Conservation (phyloP, 2,329 filamentous ascomycete genomes). For the Apiospora rasikravindrae region DNA sequence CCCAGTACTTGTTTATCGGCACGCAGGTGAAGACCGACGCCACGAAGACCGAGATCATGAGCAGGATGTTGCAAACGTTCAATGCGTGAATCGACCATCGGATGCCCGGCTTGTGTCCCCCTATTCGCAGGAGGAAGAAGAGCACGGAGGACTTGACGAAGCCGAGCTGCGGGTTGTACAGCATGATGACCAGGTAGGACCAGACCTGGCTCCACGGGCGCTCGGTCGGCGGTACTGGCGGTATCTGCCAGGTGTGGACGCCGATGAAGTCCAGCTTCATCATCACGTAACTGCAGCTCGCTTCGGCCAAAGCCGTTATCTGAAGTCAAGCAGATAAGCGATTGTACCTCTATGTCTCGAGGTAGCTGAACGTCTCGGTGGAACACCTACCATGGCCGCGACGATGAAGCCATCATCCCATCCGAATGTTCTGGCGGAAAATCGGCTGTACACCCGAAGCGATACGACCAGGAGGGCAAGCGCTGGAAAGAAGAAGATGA, state of each 20-base stretch:
- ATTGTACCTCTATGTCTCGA: too few relatives aligned
- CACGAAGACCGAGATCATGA: constrained; percentile 38
- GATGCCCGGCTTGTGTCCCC: constrained; percentile 32
- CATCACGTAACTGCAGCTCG: constrained; percentile 24
- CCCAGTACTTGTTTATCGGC: constrained; percentile 34
- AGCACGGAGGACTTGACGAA: constrained; percentile 41
- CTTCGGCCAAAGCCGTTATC: constrained; percentile 20
- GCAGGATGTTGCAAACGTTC: constrained; percentile 34
- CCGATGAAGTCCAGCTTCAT: constrained; percentile 27
- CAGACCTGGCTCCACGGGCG: constrained; percentile 27
- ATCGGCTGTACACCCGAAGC: constrained; percentile 29
- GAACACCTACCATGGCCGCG: constrained; percentile 24
- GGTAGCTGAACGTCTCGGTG: too few relatives aligned
- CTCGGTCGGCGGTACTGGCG: constrained; percentile 24
- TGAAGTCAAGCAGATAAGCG: constrained; percentile 26
- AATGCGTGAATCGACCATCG: constrained; percentile 34
- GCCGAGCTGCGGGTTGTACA: constrained; percentile 29
- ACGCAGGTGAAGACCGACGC: constrained; percentile 39
- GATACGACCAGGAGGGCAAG: constrained; percentile 26
- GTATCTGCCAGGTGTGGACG: constrained; percentile 30
- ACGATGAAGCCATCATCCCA: constrained; percentile 23
- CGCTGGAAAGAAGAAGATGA: constrained; percentile 32
- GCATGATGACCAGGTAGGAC: constrained; percentile 34
- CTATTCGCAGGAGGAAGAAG: constrained; percentile 38
- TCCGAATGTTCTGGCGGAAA: constrained; percentile 32